These are phyloP conservation scores for Hysterium pulicare DNA, from an alignment of 2,329 filamentous ascomycete genomes.

Conservation along the genomic window DNA sequence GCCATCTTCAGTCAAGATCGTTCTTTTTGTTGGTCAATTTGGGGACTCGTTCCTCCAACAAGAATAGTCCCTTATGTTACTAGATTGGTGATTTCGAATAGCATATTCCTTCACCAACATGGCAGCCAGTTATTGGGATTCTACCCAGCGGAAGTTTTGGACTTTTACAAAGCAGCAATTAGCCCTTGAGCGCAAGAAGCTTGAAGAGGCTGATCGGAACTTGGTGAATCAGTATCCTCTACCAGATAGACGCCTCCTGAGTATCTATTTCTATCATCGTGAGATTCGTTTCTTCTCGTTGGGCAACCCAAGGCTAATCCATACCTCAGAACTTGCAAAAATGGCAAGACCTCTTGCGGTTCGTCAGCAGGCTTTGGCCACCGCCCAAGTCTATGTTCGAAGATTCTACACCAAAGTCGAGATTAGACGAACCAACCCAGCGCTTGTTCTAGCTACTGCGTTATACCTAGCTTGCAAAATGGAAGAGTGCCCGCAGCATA, in stretches of 20 bases:
- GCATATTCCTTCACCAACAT: constrained; percentile 47
- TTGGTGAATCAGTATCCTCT: constrained; percentile 77
- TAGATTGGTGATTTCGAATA: too few relatives aligned
- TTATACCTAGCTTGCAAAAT: constrained; percentile 97
- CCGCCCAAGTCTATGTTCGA: constrained; percentile 90
- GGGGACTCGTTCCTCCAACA: too few relatives aligned
- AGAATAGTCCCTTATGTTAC: too few relatives aligned
- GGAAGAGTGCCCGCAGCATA: constrained; percentile 96
- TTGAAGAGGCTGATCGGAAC: constrained; percentile 72
- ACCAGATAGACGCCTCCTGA: constrained; percentile 76
- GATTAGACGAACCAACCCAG: constrained; percentile 88
- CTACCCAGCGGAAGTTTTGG: constrained; percentile 87
- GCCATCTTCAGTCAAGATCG: too few relatives aligned
- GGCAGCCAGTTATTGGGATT: constrained; percentile 97
- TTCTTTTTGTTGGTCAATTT: too few relatives aligned
- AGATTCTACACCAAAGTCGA: constrained; percentile 90
- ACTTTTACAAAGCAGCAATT: constrained; percentile 82
- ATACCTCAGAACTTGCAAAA: constrained; percentile 80
- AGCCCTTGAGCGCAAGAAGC: constrained; percentile 67
- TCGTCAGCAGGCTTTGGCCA: constrained; percentile 88
- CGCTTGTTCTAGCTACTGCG: constrained; percentile 87
- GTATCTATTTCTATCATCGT: constrained; percentile 92
- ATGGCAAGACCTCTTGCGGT: constrained; percentile 80
- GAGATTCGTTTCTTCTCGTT: constrained; percentile 40
- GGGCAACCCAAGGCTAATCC: too few relatives aligned